Percentiles rank a stretch among this genome's conserved stretches.
These are phyloP conservation scores for Hemileia vastatrix DNA, from an alignment of 1,284 basidiomycete species.

Conservation along the genomic window DNA sequence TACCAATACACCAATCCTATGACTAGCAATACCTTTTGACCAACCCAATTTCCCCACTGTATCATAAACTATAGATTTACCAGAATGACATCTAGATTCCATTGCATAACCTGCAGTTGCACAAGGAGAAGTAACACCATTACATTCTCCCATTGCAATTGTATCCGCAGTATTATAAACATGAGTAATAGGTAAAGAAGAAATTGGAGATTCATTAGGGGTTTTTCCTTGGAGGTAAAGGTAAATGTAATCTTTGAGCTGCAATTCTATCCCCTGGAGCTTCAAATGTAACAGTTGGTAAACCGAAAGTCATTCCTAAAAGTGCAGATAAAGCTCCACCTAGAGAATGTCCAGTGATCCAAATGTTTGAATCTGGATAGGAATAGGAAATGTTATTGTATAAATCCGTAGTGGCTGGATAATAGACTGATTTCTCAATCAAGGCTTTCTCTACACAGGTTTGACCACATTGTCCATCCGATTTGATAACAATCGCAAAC, in stretches of 20 bases:
- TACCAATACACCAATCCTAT: conserved; percentile 37
- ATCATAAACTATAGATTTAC: conserved; percentile 41
- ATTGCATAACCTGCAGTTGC: conserved; percentile 63
- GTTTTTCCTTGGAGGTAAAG: conserved; percentile 51
- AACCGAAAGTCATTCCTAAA: conserved; percentile 82
- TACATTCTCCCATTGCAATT: conserved; percentile 64
- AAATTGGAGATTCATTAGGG: conserved; percentile 26
- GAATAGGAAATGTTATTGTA: conserved; percentile 79
- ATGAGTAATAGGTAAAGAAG: conserved; percentile 53
- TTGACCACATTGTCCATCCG: conserved; percentile 68
- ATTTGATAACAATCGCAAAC: conserved; percentile 85
- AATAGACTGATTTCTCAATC: conserved; percentile 76
- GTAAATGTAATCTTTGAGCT: conserved; percentile 73
- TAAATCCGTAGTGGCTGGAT: conserved; percentile 57
- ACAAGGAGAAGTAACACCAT: conserved; percentile 58
- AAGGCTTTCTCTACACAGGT: conserved; percentile 70
- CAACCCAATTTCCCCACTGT: conserved; percentile 39
- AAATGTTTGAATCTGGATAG: conserved; percentile 84
- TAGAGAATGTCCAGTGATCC: conserved; percentile 83
- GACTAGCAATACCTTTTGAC: conserved; percentile 30
- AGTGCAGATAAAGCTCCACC: conserved; percentile 79
- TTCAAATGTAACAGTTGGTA: conserved; percentile 80
- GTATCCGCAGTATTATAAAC: conserved; percentile 72
- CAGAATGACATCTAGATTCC: conserved; percentile 41
- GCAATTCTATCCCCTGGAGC: conserved; percentile 82